Conservation (phyloP, 2,329 filamentous ascomycete species). For the Ceratocystis cacaofunesta region DNA sequence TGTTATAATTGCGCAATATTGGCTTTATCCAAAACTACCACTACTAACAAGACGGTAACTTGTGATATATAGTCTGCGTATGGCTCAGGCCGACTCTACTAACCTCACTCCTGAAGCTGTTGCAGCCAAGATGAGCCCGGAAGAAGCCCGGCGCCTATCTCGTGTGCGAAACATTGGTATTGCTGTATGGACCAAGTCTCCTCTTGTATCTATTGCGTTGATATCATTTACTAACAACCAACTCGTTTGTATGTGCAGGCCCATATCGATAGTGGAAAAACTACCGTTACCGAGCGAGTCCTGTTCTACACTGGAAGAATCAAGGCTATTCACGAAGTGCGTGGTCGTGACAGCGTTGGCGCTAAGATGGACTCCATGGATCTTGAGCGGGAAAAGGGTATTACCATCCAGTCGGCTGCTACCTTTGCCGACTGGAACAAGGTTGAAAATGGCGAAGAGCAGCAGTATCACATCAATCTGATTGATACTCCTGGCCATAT, state of each 20-base stretch:
- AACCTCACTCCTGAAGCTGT: conserved; percentile 44
- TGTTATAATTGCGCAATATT: neutral
- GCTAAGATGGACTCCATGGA: conserved; percentile 99
- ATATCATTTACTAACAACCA: conserved; percentile 5
- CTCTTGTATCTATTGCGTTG: neutral
- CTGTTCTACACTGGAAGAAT: conserved; percentile 97
- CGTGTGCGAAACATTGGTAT: conserved; percentile 95
- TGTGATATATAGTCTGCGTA: conserved; percentile 28
- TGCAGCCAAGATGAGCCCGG: conserved; percentile 64
- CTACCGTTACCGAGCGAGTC: conserved; percentile 87
- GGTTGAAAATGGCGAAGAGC: conserved; percentile 65
- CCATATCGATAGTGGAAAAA: conserved; percentile 98
- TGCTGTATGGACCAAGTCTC: conserved; percentile 45
- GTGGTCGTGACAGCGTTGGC: conserved; percentile 84
- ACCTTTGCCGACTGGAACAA: conserved; percentile 97
- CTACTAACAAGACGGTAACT: neutral
- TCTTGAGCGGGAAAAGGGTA: conserved; percentile 78
- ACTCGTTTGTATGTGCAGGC: conserved; percentile 38
- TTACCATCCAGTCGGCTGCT: conserved; percentile 94
- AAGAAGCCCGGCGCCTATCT: conserved; percentile 63
- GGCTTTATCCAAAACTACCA: neutral
- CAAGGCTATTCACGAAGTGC: conserved; percentile 91
- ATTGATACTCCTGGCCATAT: conserved; percentile 98
- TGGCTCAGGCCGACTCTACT: conserved; percentile 38
- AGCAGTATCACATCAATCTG: conserved; percentile 93